Conservation (phyloP, 768 basidiomycete genomes). For the Cubamyces lactineus region DNA sequence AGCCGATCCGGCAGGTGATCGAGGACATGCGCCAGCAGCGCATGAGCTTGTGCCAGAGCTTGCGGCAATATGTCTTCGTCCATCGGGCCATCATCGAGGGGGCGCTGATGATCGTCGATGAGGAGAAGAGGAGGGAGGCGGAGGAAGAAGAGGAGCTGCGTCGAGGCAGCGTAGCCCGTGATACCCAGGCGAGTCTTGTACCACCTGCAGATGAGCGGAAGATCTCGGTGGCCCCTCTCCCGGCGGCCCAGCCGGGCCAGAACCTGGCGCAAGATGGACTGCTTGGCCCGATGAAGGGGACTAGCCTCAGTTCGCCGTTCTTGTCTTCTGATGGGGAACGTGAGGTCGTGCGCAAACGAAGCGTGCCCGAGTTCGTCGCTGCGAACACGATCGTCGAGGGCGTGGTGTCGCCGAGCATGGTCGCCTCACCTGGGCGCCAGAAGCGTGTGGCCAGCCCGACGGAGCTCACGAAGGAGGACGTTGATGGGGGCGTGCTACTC, state of each 20-base stretch:
- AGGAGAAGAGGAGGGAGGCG: slow-evolving; percentile 53
- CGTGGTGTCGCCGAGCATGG: slow-evolving; percentile 8
- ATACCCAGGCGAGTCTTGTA: slow-evolving; percentile 31
- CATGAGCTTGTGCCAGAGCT: slow-evolving; percentile 95
- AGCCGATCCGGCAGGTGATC: slow-evolving; percentile 81
- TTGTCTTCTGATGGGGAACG: slow-evolving; percentile 3
- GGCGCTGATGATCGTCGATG: slow-evolving; percentile 74
- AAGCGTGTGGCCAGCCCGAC: slow-evolving; percentile 77
- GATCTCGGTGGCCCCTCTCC: slow-evolving; percentile 8
- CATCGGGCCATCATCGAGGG: slow-evolving; percentile 87
- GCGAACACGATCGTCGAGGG: slow-evolving; percentile 18
- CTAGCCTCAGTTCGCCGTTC: slow-evolving; percentile 19
- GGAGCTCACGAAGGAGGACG: slow-evolving; percentile 65
- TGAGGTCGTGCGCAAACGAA: slow-evolving; percentile 21
- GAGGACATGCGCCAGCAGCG: slow-evolving; percentile 96
- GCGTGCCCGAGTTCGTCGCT: slow-evolving; percentile 22
- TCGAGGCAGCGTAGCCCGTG: not conserved
- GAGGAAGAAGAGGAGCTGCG: slow-evolving; percentile 26
- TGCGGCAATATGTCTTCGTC: slow-evolving; percentile 93
- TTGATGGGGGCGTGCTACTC: slow-evolving; percentile 54
- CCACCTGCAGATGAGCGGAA: slow-evolving; percentile 6
- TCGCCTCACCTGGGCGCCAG: slow-evolving; percentile 38
- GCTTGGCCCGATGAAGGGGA: slow-evolving; percentile 1
- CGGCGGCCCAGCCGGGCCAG: slow-evolving; percentile 23
- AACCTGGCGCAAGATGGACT: not conserved